Percentiles rank a stretch among this genome's conserved stretches.
Conservation (phyloP, 305 asterid species). For the Andrographis paniculata region DNA sequence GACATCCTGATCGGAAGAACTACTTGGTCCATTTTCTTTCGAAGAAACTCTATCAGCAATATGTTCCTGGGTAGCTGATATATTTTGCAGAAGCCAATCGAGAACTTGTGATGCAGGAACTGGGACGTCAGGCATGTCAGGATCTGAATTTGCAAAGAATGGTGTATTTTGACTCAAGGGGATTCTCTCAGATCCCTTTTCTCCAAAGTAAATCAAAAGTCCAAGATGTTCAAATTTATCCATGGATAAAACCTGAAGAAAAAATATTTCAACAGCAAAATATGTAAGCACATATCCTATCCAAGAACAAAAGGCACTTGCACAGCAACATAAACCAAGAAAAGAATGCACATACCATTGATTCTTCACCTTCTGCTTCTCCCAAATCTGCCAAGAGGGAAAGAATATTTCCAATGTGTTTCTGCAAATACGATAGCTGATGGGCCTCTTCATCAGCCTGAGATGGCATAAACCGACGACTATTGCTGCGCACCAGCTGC, state of each 20-base stretch:
- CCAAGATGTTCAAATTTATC: constrained; percentile 86
- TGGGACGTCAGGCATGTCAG: constrained; percentile 98
- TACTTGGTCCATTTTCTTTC: constrained; percentile 74
- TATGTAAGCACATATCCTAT: background rate
- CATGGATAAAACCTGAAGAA: constrained; percentile 70
- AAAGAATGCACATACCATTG: constrained; percentile 47
- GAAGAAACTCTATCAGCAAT: constrained; percentile 72
- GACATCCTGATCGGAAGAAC: constrained; percentile 76
- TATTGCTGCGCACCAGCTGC: constrained; percentile 97
- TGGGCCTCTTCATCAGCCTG: constrained; percentile 97
- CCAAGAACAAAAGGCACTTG: constrained; percentile 4
- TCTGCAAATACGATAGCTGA: constrained; percentile 92
- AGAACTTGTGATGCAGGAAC: constrained; percentile 90
- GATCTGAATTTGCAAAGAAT: constrained; percentile 93
- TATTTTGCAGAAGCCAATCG: constrained; percentile 81
- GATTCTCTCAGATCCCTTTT: constrained; percentile 55
- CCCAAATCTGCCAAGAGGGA: constrained; percentile 78
- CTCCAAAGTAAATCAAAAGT: constrained; percentile 76
- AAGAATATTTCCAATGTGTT: constrained; percentile 75
- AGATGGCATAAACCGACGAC: constrained; percentile 88
- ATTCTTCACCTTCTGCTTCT: constrained; percentile 73
- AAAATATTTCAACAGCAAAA: constrained; percentile 4
- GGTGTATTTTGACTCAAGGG: constrained; percentile 90
- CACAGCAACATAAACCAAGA: constrained; percentile 9
- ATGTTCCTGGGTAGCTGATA: constrained; percentile 72